Conservation (phyloP, 139 green algal genomes). For the Nannochloris sp. region DNA sequence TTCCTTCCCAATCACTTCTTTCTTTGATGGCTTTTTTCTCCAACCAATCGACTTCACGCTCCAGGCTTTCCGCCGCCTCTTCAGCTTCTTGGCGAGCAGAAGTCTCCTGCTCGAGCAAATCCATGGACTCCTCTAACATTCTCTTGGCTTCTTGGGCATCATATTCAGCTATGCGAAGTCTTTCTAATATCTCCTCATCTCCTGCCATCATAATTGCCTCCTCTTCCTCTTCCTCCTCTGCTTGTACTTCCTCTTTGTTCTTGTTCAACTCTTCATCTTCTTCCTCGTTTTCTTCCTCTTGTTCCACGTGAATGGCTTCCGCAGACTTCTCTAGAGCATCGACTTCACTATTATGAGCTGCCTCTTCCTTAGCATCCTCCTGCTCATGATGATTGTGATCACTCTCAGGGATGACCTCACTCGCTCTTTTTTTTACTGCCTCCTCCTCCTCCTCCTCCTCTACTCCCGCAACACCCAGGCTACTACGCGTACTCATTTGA, state of each 20-base stretch:
- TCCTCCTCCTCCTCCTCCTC: not conserved
- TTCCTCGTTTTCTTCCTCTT: constrained; percentile 1
- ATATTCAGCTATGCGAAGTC: constrained; percentile 16
- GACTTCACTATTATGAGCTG: not conserved
- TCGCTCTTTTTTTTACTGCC: not conserved
- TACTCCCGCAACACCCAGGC: not conserved
- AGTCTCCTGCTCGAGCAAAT: constrained; percentile 19
- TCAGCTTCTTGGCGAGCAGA: not conserved
- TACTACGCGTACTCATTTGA: not conserved
- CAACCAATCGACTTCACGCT: constrained; percentile 3
- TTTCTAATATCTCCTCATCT: not conserved
- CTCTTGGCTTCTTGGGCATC: constrained; percentile 13
- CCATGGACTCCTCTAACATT: constrained; percentile 18
- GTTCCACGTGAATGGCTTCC: not conserved
- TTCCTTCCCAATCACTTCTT: constrained; percentile 21
- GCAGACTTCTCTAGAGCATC: not conserved
- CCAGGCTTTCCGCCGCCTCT: not conserved
- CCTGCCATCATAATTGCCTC: constrained; percentile 1
- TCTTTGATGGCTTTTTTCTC: constrained; percentile 23
- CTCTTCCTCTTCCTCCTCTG: constrained; percentile 4
- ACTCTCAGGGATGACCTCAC: not conserved
- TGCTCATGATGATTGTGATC: not conserved
- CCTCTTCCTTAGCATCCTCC: not conserved
- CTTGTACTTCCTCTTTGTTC: not conserved
- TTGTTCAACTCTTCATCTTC: not conserved